phyloP scores from a whole-genome alignment of 192 early-diverging fungal species.

The Borealophlyctis nickersoniae region DNA sequence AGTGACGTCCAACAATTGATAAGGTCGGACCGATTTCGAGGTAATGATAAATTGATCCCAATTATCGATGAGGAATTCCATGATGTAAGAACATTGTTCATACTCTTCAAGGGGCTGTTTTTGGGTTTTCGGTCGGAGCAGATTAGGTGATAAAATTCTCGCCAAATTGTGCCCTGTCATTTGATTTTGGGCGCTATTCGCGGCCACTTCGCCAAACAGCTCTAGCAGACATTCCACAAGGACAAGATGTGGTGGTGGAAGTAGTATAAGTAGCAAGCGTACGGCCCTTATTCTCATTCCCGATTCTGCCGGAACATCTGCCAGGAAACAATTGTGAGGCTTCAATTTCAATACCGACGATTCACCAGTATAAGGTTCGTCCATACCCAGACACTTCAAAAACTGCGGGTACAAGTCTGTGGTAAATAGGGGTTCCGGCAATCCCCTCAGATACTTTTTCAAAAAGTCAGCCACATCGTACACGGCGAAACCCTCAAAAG shows the following conservation, averaged over 20 bases:
- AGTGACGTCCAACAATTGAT: conserved; percentile 36
- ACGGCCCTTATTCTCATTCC: conserved; percentile 37
- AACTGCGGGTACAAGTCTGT: conserved; percentile 42
- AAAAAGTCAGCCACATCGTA: conserved; percentile 52
- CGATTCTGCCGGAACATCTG: conserved; percentile 43
- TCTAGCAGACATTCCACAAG: conserved; percentile 43
- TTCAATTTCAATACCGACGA: background rate
- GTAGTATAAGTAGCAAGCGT: conserved; percentile 43
- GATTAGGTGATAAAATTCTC: conserved; percentile 45
- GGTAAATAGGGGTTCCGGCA: conserved; percentile 51
- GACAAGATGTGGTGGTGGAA: conserved; percentile 44
- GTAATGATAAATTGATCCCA: conserved; percentile 36
- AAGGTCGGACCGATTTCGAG: conserved; percentile 22
- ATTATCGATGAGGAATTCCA: conserved; percentile 45
- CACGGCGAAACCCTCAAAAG: conserved; percentile 45
- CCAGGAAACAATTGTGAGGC: background rate
- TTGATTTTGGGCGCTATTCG: conserved; percentile 32
- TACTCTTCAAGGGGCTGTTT: conserved; percentile 46
- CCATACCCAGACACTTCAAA: conserved; percentile 39
- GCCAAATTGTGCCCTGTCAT: conserved; percentile 47
- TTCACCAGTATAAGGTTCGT: background rate
- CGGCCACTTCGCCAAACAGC: conserved; percentile 32
- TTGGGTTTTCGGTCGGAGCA: conserved; percentile 39
- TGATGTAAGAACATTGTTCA: conserved; percentile 40
- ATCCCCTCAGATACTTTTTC: conserved; percentile 42